Percentiles rank a stretch among this genome's conserved stretches.
phyloP scores from a whole-genome alignment of 208 protist species.

The Acanthamoeba sp. region DNA sequence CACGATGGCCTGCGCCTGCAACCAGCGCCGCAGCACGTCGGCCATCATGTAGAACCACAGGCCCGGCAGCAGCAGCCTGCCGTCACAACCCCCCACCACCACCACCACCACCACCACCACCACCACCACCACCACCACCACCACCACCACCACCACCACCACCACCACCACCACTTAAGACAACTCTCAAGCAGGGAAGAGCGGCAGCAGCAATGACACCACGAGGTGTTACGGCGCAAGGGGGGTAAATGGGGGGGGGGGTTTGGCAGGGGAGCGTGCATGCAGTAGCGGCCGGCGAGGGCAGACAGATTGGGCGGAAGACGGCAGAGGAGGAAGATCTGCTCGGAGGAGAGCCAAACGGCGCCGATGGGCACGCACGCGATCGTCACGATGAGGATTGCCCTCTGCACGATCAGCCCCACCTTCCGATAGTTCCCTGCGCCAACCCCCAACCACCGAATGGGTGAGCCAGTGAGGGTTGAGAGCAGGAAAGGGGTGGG shows the following conservation, averaged over 20 bases:
- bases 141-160: no score
- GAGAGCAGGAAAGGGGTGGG: no score
- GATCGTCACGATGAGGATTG: neutral
- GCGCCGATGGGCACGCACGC: neutral
- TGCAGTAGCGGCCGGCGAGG: constrained; percentile 20
- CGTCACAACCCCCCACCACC: no score
- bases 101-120: no score
- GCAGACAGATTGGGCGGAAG: neutral
- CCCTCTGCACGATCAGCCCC: constrained; percentile 18
- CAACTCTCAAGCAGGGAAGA: neutral
- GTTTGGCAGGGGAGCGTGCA: neutral
- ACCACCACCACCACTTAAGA: neutral
- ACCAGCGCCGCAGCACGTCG: constrained; percentile 33
- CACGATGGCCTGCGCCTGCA: constrained; percentile 4
- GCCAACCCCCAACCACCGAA: no score
- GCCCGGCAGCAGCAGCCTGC: constrained; percentile 10
- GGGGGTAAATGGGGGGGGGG: neutral
- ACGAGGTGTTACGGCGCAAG: neutral
- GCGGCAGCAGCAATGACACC: neutral
- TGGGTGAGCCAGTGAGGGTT: no score
- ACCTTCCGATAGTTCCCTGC: constrained; percentile 32
- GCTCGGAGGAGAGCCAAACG: constrained; percentile 1
- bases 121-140: no score
- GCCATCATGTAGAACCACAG: constrained; percentile 43
- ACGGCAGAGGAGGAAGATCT: constrained; percentile 43